These are phyloP conservation scores for Ballota nigra DNA, from an alignment of 257 asterid species.

Conservation along the genomic window DNA sequence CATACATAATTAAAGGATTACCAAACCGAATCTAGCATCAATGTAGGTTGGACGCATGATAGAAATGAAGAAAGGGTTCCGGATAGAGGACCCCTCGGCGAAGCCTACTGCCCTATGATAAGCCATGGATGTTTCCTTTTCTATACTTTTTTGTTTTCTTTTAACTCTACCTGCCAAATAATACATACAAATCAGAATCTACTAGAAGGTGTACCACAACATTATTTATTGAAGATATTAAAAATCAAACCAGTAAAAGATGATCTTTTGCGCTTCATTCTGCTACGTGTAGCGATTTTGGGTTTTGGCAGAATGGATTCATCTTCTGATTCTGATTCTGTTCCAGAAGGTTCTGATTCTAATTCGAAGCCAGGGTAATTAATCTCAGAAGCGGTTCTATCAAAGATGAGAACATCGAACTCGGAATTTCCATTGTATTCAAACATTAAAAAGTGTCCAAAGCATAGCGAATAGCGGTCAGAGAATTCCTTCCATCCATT, in stretches of 20 bases:
- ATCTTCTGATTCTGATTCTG: not conserved
- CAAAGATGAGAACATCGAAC: constrained; percentile 41
- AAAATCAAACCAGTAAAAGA: too few relatives aligned
- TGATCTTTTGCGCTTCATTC: too few relatives aligned
- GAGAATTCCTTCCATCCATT: constrained; percentile 43
- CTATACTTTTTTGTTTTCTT: too few relatives aligned
- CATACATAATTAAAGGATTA: too few relatives aligned
- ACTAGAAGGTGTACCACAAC: too few relatives aligned
- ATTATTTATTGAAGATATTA: too few relatives aligned
- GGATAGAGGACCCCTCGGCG: not conserved
- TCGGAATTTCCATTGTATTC: constrained; percentile 27
- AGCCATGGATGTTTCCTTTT: not conserved
- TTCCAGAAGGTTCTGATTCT: not conserved
- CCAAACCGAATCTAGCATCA: not conserved
- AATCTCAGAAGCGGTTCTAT: constrained; percentile 33
- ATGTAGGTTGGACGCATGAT: constrained; percentile 18
- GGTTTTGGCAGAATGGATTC: not conserved
- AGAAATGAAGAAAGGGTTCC: constrained; percentile 16
- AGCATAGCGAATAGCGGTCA: constrained; percentile 22
- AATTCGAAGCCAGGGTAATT: constrained; percentile 22
- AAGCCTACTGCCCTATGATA: constrained; percentile 19
- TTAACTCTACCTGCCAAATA: too few relatives aligned
- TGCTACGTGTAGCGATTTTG: too few relatives aligned
- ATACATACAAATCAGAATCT: too few relatives aligned
- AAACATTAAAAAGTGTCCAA: constrained; percentile 37